Conservation (phyloP, 305 asterid species). For the Fraxinus sp. region DNA sequence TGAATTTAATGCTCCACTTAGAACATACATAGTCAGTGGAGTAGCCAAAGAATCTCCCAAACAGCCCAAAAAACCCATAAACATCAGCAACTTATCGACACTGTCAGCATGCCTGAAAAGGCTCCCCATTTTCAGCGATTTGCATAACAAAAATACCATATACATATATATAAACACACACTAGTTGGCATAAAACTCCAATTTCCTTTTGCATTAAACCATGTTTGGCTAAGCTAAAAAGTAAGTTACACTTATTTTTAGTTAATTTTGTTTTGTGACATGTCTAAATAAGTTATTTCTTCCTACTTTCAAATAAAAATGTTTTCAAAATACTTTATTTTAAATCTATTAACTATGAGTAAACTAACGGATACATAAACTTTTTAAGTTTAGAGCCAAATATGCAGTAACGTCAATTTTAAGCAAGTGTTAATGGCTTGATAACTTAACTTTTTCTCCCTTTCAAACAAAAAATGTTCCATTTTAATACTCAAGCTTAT, state of each 20-base stretch:
- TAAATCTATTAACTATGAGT: neutral
- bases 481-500: neutral
- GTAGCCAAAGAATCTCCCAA: conserved; percentile 48
- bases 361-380: neutral
- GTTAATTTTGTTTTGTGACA: neutral
- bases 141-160: neutral
- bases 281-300: neutral
- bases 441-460: conserved; percentile 45
- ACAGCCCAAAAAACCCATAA: conserved; percentile 38
- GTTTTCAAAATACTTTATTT: neutral
- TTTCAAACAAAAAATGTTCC: neutral
- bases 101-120: conserved; percentile 48
- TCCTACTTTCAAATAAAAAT: neutral
- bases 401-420: neutral
- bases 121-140: conserved; percentile 28
- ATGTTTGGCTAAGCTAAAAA: neutral
- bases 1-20: conserved; percentile 47
- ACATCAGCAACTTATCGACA: conserved; percentile 42
- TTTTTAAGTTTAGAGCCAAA: neutral
- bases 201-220: neutral
- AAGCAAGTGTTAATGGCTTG: conserved; percentile 29
- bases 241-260: neutral
- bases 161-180: neutral
- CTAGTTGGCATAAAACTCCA: neutral
- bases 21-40: conserved; percentile 42